These are phyloP conservation scores for Scalesia atractyloides DNA, from an alignment of 129 eudicot genomes.

Conservation along the genomic window DNA sequence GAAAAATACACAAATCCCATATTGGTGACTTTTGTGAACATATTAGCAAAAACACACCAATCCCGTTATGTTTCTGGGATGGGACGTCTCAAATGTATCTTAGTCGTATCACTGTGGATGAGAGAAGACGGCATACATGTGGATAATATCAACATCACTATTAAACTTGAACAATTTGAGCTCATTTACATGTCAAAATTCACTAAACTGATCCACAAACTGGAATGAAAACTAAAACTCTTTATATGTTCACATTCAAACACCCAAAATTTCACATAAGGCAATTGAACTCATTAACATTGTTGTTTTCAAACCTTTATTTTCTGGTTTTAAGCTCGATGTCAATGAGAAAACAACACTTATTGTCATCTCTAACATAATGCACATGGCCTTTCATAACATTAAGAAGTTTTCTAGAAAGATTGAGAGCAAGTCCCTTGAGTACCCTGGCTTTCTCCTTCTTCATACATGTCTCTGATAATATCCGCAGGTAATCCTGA, in stretches of 20 bases:
- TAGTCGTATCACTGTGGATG: no score
- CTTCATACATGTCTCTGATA: slow-evolving; percentile 51
- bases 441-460: slow-evolving; percentile 24
- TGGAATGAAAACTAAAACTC: slow-evolving; percentile 8
- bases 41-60: no score
- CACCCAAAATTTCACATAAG: background rate
- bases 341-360: slow-evolving; percentile 50
- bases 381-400: slow-evolving; percentile 62
- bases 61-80: no score
- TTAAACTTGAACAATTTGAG: slow-evolving; percentile 6
- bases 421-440: slow-evolving; percentile 49
- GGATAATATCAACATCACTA: background rate
- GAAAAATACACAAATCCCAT: background rate
- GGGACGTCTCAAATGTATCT: no score
- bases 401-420: slow-evolving; percentile 47
- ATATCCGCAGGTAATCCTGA: slow-evolving; percentile 53
- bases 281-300: slow-evolving; percentile 10
- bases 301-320: slow-evolving; percentile 18
- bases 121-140: background rate
- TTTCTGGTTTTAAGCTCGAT: slow-evolving; percentile 39
- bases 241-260: background rate
- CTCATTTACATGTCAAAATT: background rate
- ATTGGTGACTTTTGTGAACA: no score
- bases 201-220: slow-evolving; percentile 7
- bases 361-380: slow-evolving; percentile 49